These are phyloP conservation scores for Meripilus lineatus DNA, from an alignment of 1,284 basidiomycete genomes.

Conservation along the genomic window DNA sequence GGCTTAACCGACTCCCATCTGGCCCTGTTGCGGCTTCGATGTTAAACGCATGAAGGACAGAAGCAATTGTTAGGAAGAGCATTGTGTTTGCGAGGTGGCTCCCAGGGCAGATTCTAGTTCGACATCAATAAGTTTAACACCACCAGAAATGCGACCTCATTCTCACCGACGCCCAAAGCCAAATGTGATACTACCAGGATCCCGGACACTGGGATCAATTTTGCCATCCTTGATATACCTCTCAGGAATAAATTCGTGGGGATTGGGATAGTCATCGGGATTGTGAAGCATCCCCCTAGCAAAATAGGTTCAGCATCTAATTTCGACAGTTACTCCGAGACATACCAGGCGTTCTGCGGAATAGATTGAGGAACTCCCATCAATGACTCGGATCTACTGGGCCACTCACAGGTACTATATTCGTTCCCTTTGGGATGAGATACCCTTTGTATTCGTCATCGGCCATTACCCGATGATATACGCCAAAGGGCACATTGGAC, in stretches of 20 bases:
- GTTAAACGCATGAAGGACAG: not conserved
- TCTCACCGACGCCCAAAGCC: constrained; percentile 9
- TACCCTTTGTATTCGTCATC: constrained; percentile 10
- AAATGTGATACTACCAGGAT: constrained; percentile 7
- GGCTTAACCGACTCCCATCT: not conserved
- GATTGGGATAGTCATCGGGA: constrained; percentile 3
- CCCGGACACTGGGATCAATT: constrained; percentile 1
- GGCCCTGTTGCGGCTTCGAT: not conserved
- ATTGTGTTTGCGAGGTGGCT: not conserved
- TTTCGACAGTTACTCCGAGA: not conserved
- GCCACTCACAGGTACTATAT: constrained; percentile 2
- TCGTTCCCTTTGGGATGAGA: constrained; percentile 6
- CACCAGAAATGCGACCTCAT: not conserved
- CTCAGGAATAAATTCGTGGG: constrained; percentile 2
- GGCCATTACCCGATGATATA: constrained; percentile 1
- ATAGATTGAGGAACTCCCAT: not conserved
- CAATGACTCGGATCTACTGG: not conserved
- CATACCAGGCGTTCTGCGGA: constrained; percentile 6
- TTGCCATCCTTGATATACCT: constrained; percentile 1
- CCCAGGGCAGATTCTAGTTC: not conserved
- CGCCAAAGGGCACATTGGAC: constrained; percentile 3
- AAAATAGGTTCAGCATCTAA: not conserved
- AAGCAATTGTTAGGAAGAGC: not conserved
- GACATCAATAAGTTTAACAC: too few relatives aligned
- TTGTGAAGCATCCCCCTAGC: constrained; percentile 2